Evolutionary conservation across 2,329 filamentous ascomycete species (phyloP).

Genomic region (Pestalotiopsis sp.): DNA sequence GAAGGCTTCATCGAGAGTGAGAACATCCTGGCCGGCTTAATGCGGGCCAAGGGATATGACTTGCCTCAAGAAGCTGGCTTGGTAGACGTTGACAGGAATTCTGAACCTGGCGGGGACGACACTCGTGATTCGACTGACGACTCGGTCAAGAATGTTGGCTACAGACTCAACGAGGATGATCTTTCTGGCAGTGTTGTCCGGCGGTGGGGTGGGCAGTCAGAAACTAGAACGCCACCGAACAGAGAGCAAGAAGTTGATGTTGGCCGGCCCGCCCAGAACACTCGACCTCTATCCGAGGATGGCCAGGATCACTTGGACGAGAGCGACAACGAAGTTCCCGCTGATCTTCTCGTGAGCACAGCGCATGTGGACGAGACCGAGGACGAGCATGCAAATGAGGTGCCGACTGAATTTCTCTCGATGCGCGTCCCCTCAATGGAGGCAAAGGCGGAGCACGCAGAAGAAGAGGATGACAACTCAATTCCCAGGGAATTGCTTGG

Average conservation of each 20-base stretch:
- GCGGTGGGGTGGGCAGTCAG: constrained; percentile 27
- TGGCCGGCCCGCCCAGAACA: constrained; percentile 10
- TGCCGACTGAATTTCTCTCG: constrained; percentile 55
- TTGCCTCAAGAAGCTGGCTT: constrained; percentile 17
- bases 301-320: constrained; percentile 30
- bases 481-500: constrained; percentile 23
- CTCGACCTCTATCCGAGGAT: constrained; percentile 38
- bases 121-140: neutral
- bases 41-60: constrained; percentile 13
- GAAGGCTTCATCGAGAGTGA: constrained; percentile 67
- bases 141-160: neutral
- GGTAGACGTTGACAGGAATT: constrained; percentile 18
- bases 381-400: constrained; percentile 32
- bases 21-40: constrained; percentile 49
- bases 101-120: constrained; percentile 17
- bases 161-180: constrained; percentile 22
- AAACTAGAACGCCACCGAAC: constrained; percentile 3
- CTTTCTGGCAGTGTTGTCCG: constrained; percentile 35
- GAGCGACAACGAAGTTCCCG: constrained; percentile 27
- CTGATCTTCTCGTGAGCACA: constrained; percentile 20
- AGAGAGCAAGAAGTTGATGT: constrained; percentile 18
- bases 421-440: constrained; percentile 38
- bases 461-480: constrained; percentile 21
- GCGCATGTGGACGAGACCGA: constrained; percentile 22
- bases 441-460: constrained; percentile 8